A percentile compares a stretch with the other conserved stretches of the same genome.
Conservation (phyloP, 768 basidiomycete genomes). For the Phaffia australis region DNA sequence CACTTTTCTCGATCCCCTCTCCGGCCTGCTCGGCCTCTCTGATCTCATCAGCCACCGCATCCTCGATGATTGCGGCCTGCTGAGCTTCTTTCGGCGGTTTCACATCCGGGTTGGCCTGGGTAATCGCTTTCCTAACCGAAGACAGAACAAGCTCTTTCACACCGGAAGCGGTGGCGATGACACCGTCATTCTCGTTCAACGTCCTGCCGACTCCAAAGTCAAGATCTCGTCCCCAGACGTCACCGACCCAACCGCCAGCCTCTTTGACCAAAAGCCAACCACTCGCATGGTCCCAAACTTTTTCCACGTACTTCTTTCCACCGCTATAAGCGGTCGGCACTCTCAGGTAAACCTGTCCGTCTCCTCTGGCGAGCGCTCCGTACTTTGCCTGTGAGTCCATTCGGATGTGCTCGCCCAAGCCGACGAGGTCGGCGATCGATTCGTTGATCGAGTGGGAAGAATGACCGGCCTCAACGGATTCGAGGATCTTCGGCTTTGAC, state of each 20-base stretch:
- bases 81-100: background rate
- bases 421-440: conserved; percentile 48
- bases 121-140: conserved; percentile 19
- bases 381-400: conserved; percentile 99
- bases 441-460: conserved; percentile 78
- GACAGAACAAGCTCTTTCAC: conserved; percentile 10
- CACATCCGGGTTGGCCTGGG: conserved; percentile 18
- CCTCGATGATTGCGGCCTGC: conserved; percentile 1
- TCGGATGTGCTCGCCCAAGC: conserved; percentile 50
- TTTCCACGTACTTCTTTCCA: conserved; percentile 65
- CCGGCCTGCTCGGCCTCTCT: background rate
- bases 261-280: conserved; percentile 75
- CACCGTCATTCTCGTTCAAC: conserved; percentile 59
- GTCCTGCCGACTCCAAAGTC: conserved; percentile 81
- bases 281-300: conserved; percentile 98
- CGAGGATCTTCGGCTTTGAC: conserved; percentile 49
- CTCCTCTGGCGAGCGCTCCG: conserved; percentile 68
- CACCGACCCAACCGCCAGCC: conserved; percentile 77
- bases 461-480: conserved; percentile 86
- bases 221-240: conserved; percentile 65
- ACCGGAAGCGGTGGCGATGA: conserved; percentile 18
- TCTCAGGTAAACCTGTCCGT: conserved; percentile 58
- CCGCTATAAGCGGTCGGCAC: conserved; percentile 40
- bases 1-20: conserved; percentile 3
- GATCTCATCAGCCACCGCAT: conserved; percentile 9